phyloP scores from a whole-genome alignment of 352 stramenopile species.

The Hyaloperonospora brassicae region DNA sequence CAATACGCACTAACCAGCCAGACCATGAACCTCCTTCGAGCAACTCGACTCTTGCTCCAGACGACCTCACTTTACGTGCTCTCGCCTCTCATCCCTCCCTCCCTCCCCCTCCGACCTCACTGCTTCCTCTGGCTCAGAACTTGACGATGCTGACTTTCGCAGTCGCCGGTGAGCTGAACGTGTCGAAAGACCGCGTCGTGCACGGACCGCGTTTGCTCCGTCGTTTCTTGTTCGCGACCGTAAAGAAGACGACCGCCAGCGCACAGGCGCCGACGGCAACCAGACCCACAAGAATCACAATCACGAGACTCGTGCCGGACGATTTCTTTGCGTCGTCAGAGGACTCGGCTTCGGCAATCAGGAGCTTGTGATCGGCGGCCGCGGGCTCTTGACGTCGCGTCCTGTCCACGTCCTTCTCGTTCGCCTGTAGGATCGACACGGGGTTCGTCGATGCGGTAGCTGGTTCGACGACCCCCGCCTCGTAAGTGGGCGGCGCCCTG shows the following conservation, averaged over 20 bases:
- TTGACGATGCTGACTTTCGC: conserved; percentile 26
- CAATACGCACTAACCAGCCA: too few species aligned
- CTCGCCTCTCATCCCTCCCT: too few species aligned
- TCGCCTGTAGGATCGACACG: conserved; percentile 28
- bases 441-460: conserved; percentile 7
- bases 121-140: conserved; percentile 18
- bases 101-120: too few species aligned
- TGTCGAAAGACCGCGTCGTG: conserved; percentile 21
- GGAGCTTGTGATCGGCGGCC: conserved; percentile 2
- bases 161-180: conserved; percentile 23
- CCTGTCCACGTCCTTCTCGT: conserved; percentile 21
- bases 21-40: neutral
- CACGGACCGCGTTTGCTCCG: conserved; percentile 5
- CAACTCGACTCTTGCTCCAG: conserved; percentile 13
- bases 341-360: conserved; percentile 7
- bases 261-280: conserved; percentile 13
- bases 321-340: neutral
- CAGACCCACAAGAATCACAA: conserved; percentile 18
- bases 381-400: too few species aligned
- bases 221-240: conserved; percentile 16
- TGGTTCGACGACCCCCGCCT: conserved; percentile 20
- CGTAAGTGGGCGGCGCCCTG: conserved; percentile 9
- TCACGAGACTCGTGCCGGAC: conserved; percentile 15
- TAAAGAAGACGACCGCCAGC: conserved; percentile 17
- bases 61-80: neutral